Conservation (phyloP, 1,139 yeast species). For the Saccharomyces pastorianus region DNA sequence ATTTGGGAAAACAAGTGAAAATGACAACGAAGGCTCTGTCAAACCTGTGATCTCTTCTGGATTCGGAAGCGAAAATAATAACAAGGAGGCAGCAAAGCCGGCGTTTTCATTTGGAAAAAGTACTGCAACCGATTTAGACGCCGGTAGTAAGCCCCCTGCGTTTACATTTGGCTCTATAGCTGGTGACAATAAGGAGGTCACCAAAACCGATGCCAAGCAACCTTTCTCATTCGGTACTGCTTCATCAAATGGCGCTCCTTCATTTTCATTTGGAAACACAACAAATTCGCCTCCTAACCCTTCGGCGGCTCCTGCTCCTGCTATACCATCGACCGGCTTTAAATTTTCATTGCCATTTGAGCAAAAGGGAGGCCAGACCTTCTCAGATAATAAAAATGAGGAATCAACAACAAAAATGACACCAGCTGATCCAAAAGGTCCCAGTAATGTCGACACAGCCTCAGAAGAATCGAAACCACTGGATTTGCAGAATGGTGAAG, state of each 20-base stretch:
- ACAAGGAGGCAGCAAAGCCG: slow-evolving; percentile 17
- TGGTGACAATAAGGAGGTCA: slow-evolving; percentile 7
- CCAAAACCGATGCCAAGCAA: neutral
- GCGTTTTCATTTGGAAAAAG: slow-evolving; percentile 28
- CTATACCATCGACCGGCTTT: slow-evolving; percentile 22
- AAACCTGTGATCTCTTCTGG: slow-evolving; percentile 32
- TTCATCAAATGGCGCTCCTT: slow-evolving; percentile 10
- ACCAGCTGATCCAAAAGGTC: slow-evolving; percentile 38
- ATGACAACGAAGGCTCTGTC: slow-evolving; percentile 5
- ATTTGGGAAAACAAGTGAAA: slow-evolving; percentile 12
- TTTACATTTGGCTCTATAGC: slow-evolving; percentile 28
- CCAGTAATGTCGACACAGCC: slow-evolving; percentile 36
- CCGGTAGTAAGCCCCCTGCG: slow-evolving; percentile 14
- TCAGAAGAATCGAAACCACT: slow-evolving; percentile 44
- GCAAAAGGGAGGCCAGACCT: slow-evolving; percentile 8
- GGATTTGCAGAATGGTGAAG: slow-evolving; percentile 71
- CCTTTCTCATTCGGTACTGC: neutral
- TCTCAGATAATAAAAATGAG: slow-evolving; percentile 14
- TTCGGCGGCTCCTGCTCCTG: slow-evolving; percentile 1
- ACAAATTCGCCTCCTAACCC: neutral
- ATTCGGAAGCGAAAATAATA: slow-evolving; percentile 4
- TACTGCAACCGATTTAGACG: neutral
- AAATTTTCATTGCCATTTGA: slow-evolving; percentile 30
- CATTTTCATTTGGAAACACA: slow-evolving; percentile 17
- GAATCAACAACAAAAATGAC: slow-evolving; percentile 12